Percentiles rank a stretch among this genome's conserved stretches.
Conservation (phyloP, 345 rosid species). For the Linum trigynum region DNA sequence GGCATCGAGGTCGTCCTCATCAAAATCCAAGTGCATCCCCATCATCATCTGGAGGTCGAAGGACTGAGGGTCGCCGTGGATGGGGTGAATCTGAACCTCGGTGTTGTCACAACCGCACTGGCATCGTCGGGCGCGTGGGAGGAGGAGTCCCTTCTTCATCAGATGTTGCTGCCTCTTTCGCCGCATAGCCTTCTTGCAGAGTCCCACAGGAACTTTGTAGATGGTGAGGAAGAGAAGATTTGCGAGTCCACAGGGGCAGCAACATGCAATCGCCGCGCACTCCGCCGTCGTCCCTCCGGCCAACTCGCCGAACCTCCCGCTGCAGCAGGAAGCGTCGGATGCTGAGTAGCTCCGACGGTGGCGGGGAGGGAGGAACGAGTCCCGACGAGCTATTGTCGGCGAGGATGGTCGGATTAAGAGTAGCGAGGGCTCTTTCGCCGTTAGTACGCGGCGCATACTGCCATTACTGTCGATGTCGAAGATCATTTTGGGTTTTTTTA, state of each 20-base stretch:
- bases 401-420: not conserved
- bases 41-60: constrained; percentile 2
- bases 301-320: constrained; percentile 21
- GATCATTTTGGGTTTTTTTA: not conserved
- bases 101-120: constrained; percentile 22
- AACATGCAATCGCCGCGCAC: constrained; percentile 37
- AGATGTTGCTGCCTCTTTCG: constrained; percentile 23
- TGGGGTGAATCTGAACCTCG: constrained; percentile 18
- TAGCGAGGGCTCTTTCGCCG: not conserved
- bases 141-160: constrained; percentile 27
- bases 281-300: constrained; percentile 41
- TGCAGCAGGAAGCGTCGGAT: constrained; percentile 13
- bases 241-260: constrained; percentile 35
- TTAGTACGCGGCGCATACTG: not conserved
- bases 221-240: constrained; percentile 25
- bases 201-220: constrained; percentile 33
- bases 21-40: not conserved
- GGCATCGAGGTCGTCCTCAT: constrained; percentile 13
- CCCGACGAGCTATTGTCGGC: constrained; percentile 4
- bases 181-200: constrained; percentile 31
- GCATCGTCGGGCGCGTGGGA: constrained; percentile 11
- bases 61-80: constrained; percentile 1
- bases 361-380: not conserved
- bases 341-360: constrained; percentile 4
- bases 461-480: not conserved